phyloP scores from a whole-genome alignment of 208 protist genomes.

The Acanthamoeba culbertsoni region DNA sequence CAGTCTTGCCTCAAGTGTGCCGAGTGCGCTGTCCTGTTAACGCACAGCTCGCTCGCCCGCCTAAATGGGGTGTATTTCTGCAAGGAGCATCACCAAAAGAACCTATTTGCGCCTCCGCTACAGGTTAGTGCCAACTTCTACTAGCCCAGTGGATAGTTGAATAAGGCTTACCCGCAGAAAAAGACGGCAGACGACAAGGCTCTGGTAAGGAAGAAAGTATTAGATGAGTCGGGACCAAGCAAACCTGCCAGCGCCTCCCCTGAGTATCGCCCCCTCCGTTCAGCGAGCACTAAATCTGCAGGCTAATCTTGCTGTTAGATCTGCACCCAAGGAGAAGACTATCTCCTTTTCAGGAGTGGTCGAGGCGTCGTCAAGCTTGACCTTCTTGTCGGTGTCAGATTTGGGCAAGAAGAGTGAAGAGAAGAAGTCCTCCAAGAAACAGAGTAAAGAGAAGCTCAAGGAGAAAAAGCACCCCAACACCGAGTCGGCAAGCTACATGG shows the following conservation, averaged over 20 bases:
- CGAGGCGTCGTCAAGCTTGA: background rate
- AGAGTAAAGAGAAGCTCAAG: background rate
- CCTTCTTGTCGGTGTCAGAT: background rate
- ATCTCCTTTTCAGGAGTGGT: background rate
- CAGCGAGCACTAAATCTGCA: no score
- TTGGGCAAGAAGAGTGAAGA: background rate
- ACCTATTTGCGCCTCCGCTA: background rate
- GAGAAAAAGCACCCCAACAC: background rate
- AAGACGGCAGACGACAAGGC: no score
- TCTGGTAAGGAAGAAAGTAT: no score
- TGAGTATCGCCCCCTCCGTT: no score
- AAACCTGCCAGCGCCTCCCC: no score
- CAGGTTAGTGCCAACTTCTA: no score
- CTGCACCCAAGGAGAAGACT: background rate
- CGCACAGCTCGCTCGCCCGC: background rate
- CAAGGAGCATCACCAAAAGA: background rate
- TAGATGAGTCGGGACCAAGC: no score
- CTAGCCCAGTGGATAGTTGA: no score
- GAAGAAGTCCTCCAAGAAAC: background rate
- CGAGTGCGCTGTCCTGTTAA: background rate
- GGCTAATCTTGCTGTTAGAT: no score
- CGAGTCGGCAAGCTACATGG: background rate
- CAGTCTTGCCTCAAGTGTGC: background rate
- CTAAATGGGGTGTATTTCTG: background rate
- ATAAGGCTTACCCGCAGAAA: no score